Percentiles rank a stretch among this genome's conserved stretches.
phyloP scores from a whole-genome alignment of 331 rosid species.

The Quercus lobata region DNA sequence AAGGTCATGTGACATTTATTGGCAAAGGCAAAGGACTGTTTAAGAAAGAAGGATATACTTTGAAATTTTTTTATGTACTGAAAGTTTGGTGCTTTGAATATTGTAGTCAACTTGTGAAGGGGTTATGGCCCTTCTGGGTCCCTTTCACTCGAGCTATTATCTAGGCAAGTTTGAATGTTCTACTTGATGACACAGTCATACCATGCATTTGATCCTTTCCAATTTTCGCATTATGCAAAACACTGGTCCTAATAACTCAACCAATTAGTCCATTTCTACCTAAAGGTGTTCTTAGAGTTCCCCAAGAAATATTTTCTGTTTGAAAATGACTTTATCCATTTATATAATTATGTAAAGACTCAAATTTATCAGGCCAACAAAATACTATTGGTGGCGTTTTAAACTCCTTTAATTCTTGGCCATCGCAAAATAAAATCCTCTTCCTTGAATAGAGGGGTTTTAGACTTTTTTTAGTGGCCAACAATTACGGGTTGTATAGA shows the following conservation, averaged over 20 bases:
- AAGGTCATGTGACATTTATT: background rate
- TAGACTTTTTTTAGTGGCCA: too few relatives aligned
- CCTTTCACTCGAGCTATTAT: background rate
- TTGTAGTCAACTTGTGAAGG: slow-evolving; percentile 16
- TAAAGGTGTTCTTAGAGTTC: background rate
- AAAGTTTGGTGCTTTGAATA: background rate
- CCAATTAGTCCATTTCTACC: background rate
- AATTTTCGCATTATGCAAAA: background rate
- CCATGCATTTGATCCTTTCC: background rate
- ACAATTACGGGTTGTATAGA: too few relatives aligned
- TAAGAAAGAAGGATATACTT: too few relatives aligned
- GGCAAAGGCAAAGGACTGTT: background rate
- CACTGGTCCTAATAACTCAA: background rate
- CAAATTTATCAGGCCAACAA: background rate
- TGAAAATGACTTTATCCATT: background rate
- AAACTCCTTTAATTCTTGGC: background rate
- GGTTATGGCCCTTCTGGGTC: slow-evolving; percentile 9
- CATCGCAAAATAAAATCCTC: background rate
- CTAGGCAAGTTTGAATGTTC: background rate
- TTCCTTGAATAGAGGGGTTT: too few relatives aligned
- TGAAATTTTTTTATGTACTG: background rate
- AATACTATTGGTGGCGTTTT: background rate
- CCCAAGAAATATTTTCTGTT: background rate
- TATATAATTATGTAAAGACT: background rate
- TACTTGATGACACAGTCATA: background rate